Conservation (phyloP, 192 early-diverging fungal species). For the Gaertneriomyces sp. region DNA sequence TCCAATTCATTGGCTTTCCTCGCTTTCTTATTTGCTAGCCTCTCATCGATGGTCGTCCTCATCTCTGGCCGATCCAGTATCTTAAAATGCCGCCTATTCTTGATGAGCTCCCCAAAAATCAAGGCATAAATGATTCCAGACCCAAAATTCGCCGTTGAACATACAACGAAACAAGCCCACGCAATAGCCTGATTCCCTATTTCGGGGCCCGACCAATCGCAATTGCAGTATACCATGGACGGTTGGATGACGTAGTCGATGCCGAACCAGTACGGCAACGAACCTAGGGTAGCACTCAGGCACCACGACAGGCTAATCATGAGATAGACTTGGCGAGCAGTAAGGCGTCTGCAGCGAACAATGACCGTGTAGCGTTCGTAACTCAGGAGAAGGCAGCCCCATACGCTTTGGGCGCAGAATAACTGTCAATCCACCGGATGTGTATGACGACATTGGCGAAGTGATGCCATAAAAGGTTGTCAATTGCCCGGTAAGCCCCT, state of each 20-base stretch:
- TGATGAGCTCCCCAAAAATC: slow-evolving; percentile 2
- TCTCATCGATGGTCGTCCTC: slow-evolving; percentile 3
- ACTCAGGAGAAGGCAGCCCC: slow-evolving; percentile 3
- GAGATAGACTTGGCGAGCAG: slow-evolving; percentile 2
- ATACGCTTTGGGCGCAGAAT: slow-evolving; percentile 5
- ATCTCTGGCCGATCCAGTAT: background rate
- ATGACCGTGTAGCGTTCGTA: slow-evolving; percentile 4
- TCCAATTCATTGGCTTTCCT: slow-evolving; percentile 4
- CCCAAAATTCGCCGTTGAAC: slow-evolving; percentile 3
- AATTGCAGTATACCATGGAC: slow-evolving; percentile 5
- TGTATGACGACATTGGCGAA: too few species aligned
- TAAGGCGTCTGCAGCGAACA: slow-evolving; percentile 3
- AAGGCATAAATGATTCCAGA: slow-evolving; percentile 3
- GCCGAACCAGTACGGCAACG: slow-evolving; percentile 5
- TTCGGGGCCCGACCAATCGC: slow-evolving; percentile 5
- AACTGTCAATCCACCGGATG: too few species aligned
- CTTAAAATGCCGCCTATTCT: slow-evolving; percentile 1
- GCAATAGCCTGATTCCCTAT: slow-evolving; percentile 5
- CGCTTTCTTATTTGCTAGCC: background rate
- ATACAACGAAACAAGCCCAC: slow-evolving; percentile 4
- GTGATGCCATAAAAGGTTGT: too few species aligned
- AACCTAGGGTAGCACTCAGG: background rate
- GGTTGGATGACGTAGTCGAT: slow-evolving; percentile 3
- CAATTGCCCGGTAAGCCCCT: slow-evolving; percentile 1
- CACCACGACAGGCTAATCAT: slow-evolving; percentile 1